Percentiles rank a stretch among this genome's conserved stretches.
Conservation (phyloP, 2,329 filamentous ascomycete genomes). For the Raffaelea arxii region DNA sequence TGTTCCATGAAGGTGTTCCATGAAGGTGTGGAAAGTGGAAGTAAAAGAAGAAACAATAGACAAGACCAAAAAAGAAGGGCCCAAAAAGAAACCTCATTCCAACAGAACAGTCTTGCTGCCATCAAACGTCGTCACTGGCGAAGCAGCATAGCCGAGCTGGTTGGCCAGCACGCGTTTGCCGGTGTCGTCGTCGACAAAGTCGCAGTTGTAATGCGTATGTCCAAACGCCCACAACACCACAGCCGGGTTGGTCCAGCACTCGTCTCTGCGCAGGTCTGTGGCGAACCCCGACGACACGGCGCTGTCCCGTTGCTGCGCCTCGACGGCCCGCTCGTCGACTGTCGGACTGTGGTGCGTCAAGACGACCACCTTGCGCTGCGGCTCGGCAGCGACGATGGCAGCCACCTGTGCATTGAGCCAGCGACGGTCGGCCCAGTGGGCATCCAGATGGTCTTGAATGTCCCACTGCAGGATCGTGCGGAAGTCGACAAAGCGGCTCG, state of each 20-base stretch:
- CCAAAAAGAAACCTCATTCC: too few relatives aligned
- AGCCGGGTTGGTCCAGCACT: slow-evolving; percentile 17
- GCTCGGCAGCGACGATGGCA: slow-evolving; percentile 13
- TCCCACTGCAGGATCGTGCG: slow-evolving; percentile 19
- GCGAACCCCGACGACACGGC: slow-evolving; percentile 22
- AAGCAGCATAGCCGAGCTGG: slow-evolving; percentile 10
- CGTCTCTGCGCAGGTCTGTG: slow-evolving; percentile 25
- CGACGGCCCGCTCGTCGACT: slow-evolving; percentile 18
- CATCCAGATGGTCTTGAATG: slow-evolving; percentile 23
- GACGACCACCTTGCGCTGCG: slow-evolving; percentile 22
- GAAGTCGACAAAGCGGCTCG: neutral
- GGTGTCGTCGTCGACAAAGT: slow-evolving; percentile 15
- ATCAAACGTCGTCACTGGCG: neutral
- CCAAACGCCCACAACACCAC: slow-evolving; percentile 38
- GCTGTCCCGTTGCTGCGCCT: slow-evolving; percentile 23
- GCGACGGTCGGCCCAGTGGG: slow-evolving; percentile 26
- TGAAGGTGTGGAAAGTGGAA: too few relatives aligned
- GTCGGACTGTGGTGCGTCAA: slow-evolving; percentile 34
- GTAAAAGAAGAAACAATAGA: too few relatives aligned
- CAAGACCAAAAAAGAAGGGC: too few relatives aligned
- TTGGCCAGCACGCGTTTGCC: slow-evolving; percentile 17
- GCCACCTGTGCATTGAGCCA: slow-evolving; percentile 33
- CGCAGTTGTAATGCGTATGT: slow-evolving; percentile 36
- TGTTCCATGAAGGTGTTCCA: too few relatives aligned
- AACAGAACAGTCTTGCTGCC: too few relatives aligned